Base-by-base conservation (phyloP, 2,329 filamentous ascomycete genomes). In the Microascus cirrosus region DNA sequence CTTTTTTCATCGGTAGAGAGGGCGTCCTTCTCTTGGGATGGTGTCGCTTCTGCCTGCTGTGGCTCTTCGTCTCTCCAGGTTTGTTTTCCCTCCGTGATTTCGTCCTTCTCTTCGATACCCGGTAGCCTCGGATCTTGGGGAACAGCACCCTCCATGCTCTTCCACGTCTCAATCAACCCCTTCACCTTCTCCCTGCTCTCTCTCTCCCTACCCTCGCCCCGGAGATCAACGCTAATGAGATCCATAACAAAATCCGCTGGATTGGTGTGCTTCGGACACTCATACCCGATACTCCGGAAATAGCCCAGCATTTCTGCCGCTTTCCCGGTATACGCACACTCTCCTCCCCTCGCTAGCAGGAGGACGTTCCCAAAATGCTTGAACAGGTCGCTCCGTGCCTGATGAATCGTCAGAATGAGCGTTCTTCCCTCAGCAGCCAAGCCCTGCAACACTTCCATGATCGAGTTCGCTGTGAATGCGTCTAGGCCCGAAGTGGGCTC, bases 161-260 rank as follows among this genome's bases (percentile, higher is more conserved):
- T 66, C 86, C 87, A 90, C 0, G 74, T 74, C 1, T 79, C 72
- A 32, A 90, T 83, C 2, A 91, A 72, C 3, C 68, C 73, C 48
- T 77, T 75, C 0, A 90, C 87, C 56, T 82, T 82, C 35, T 78
- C 76, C 12, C 86, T 77, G 56, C 81, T 89, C 51, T 81, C 76
- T 1, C 75, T 76, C 66, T 91, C 87, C 22, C 79, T 75, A 1
- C 76, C 71, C 35, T 80, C 82, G 48, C 86, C 79, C 60, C 90
- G 87, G 0, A 91, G 73, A 63, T 91, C 86, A 25, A 91, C 80
- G 0, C 87, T 91, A 56, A 92, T 88, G 55, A 90, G 76, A 63
- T 92, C 87, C 8, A 91, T 76, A 0, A 85, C 86, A 67, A 89
- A 91, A 66, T 92, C 88, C 0, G 88, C 87, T 1, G 88, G 87